Percentiles rank a stretch among this genome's conserved stretches.
These are phyloP conservation scores for Fusarium sp. DNA, from an alignment of 2,329 filamentous ascomycete species.

Conservation along the genomic window DNA sequence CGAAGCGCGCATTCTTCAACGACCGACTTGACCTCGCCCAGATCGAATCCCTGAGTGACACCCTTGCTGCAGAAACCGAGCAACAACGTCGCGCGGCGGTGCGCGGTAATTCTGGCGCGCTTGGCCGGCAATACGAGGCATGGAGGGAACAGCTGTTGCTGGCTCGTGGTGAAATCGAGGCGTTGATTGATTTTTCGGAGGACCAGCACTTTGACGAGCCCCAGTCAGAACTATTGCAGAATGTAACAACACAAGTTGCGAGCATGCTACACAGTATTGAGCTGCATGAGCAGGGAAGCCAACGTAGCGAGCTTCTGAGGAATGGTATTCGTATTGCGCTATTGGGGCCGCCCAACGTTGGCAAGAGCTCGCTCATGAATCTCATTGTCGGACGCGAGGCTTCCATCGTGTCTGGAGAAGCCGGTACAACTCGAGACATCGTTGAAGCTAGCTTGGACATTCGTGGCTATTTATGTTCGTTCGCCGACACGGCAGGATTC, in stretches of 20 bases:
- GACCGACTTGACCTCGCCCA: conserved; percentile 86
- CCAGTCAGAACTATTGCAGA: conserved; percentile 73
- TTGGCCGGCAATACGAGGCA: conserved; percentile 79
- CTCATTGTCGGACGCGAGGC: conserved; percentile 89
- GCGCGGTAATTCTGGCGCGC: conserved; percentile 73
- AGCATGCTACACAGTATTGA: conserved; percentile 69
- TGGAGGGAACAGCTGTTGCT: conserved; percentile 83
- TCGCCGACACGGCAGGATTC: conserved; percentile 94
- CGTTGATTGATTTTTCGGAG: conserved; percentile 95
- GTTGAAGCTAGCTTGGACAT: conserved; percentile 92
- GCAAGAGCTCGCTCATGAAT: conserved; percentile 95
- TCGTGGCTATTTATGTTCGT: conserved; percentile 87
- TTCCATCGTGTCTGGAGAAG: conserved; percentile 92
- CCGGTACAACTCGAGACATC: conserved; percentile 92
- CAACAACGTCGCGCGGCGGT: conserved; percentile 90
- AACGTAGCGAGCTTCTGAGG: conserved; percentile 82
- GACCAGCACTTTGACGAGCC: conserved; percentile 97
- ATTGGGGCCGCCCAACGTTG: conserved; percentile 90
- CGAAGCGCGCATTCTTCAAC: conserved; percentile 88
- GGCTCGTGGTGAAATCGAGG: conserved; percentile 90
- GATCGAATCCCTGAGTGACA: conserved; percentile 72
- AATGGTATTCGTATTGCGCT: conserved; percentile 88
- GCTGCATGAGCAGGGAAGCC: conserved; percentile 77
- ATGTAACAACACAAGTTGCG: conserved; percentile 72
- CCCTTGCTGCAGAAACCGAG: conserved; percentile 79